Percentiles rank a stretch among this genome's conserved stretches.
Evolutionary conservation across 805 yeast genomes (phyloP).

Genomic region (Candida khao-thaluensis): DNA sequence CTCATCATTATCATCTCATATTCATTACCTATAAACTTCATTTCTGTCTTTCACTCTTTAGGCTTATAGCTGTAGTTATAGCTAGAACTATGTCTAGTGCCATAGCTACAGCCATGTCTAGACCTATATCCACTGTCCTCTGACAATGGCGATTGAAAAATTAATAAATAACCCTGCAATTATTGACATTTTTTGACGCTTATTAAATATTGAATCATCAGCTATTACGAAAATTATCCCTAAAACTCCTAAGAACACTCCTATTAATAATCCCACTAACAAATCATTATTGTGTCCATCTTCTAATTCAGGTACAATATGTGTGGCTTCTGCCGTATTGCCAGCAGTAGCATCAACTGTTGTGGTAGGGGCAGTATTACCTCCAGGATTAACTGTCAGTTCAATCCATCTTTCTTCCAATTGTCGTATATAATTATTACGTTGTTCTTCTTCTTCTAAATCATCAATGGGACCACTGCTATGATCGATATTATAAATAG

Average conservation of each 20-base stretch:
- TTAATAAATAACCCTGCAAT: constrained; percentile 71
- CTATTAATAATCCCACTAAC: constrained; percentile 67
- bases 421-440: constrained; percentile 47
- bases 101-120: too few species aligned
- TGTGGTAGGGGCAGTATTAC: constrained; percentile 23
- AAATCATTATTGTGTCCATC: constrained; percentile 56
- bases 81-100: too few species aligned
- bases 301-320: constrained; percentile 26
- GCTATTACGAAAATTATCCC: constrained; percentile 58
- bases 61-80: too few species aligned
- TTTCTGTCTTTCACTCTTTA: too few species aligned
- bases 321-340: constrained; percentile 10
- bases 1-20: too few species aligned
- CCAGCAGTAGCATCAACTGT: constrained; percentile 7
- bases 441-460: constrained; percentile 42
- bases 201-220: constrained; percentile 60
- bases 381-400: constrained; percentile 56
- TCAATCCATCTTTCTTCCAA: constrained; percentile 90
- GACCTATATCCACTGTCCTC: constrained; percentile 43
- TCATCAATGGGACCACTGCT: constrained; percentile 29
- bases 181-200: constrained; percentile 64
- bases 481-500: constrained; percentile 53
- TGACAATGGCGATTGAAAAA: constrained; percentile 60
- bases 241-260: constrained; percentile 72
- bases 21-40: too few species aligned